Evolutionary conservation across 306 rosid genomes (phyloP), one percentile per base, ranked within the genome.

Genomic region (Cyclanthera cordifolia): DNA sequence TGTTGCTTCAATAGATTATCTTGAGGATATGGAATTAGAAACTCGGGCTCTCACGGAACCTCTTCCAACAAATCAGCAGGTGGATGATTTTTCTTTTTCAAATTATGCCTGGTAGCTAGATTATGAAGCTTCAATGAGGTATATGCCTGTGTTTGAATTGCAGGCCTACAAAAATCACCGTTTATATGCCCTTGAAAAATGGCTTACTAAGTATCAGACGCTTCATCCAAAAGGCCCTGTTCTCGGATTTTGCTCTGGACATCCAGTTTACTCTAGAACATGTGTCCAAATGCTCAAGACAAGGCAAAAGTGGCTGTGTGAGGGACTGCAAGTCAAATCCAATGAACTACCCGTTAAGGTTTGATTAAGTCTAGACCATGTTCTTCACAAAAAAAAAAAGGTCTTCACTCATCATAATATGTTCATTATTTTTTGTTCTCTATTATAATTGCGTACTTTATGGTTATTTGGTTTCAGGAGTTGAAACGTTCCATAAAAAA

Each of bases 21-120:
- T 92, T 41, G 98, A 92, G 84, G 98, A 92, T 67, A 75, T 92
- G 80, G 98, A 92, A 75, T 89, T 92, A 74, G 93, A 92, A 87
- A 89, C 96, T 67, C 82, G 93, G 80, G 95, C 96, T 77, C 84
- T 89, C 67, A 92, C 98, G n/a, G 98, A 92, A 80, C 93, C 96
- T 76, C 96, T 92, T 80, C 98, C 98, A 69, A 87, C 96, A 39
- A 92, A 92, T 79, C 98, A 92, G 75, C 96, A 85, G 96, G 96
- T 89, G 57, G 54, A 65, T 74, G 77, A 67, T 37, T 61, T 59
- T 59, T 75, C 24, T 60, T 59, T 34, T 56, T 73, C 72, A 71
- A 12, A 72, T 24, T 64, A 65, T 69, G 73, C 75, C 66, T 34
- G 48, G 59, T 54, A 54, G 37, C 51, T 53, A 46, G 70, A 66